Conservation (phyloP, 768 basidiomycete species). For the Rhodocollybia butyracea region DNA sequence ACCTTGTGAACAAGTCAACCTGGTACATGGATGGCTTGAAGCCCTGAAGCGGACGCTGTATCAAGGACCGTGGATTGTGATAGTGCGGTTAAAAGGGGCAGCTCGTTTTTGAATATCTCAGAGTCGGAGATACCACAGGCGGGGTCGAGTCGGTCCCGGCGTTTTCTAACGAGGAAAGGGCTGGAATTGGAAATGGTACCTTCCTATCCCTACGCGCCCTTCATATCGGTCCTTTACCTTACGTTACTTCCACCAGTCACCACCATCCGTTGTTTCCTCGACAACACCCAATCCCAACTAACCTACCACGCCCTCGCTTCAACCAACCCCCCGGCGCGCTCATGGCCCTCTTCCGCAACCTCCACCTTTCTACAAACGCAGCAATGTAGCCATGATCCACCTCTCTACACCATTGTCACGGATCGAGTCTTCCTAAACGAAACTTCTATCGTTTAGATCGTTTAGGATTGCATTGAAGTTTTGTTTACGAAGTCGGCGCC, state of each 20-base stretch:
- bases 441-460: slow-evolving; percentile 67
- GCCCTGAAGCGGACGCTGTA: slow-evolving; percentile 54
- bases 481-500: slow-evolving; percentile 62
- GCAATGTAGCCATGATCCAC: slow-evolving; percentile 27
- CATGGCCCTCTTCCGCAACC: slow-evolving; percentile 91
- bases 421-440: slow-evolving; percentile 81
- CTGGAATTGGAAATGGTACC: slow-evolving; percentile 71
- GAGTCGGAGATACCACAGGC: slow-evolving; percentile 13
- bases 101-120: slow-evolving; percentile 45
- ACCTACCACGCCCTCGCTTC: slow-evolving; percentile 84
- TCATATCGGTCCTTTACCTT: neutral
- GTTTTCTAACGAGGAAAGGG: slow-evolving; percentile 42
- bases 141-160: slow-evolving; percentile 22
- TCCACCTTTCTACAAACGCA: slow-evolving; percentile 79
- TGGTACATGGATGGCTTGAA: slow-evolving; percentile 88
- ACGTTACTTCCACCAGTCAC: slow-evolving; percentile 45
- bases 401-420: slow-evolving; percentile 81
- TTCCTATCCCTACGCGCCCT: slow-evolving; percentile 1
- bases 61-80: slow-evolving; percentile 65
- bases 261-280: slow-evolving; percentile 63
- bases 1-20: slow-evolving; percentile 78
- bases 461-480: slow-evolving; percentile 91
- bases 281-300: slow-evolving; percentile 72
- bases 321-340: slow-evolving; percentile 49
- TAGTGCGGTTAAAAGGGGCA: slow-evolving; percentile 62